Conservation (phyloP, 441 rosid genomes). For the Jatropha multifida region DNA sequence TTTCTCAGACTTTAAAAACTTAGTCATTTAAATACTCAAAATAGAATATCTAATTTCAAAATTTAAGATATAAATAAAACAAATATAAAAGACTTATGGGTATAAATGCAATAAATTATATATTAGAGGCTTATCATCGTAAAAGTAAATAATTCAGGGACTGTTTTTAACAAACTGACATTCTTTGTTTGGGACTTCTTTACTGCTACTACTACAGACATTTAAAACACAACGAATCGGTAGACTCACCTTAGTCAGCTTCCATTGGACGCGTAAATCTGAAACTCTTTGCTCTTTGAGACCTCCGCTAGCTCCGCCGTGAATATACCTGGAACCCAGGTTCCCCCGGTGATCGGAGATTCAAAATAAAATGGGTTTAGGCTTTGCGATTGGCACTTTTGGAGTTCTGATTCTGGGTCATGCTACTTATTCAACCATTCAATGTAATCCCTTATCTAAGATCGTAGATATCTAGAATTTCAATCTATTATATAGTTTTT, state of each 20-base stretch:
- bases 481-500: not conserved
- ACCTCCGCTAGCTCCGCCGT: not conserved
- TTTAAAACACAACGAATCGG: not conserved
- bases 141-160: too few relatives aligned
- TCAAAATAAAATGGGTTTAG: conserved; percentile 53
- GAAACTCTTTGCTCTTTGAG: not conserved
- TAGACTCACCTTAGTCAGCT: not conserved
- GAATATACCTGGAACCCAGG: not conserved
- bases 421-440: conserved; percentile 87
- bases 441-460: conserved; percentile 40
- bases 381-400: conserved; percentile 59
- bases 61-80: too few relatives aligned
- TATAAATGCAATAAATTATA: too few relatives aligned
- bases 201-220: too few relatives aligned
- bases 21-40: too few relatives aligned
- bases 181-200: too few relatives aligned
- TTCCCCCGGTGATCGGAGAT: conserved; percentile 29
- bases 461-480: conserved; percentile 7
- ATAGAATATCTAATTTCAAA: too few relatives aligned
- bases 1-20: too few relatives aligned
- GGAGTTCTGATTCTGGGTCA: conserved; percentile 73
- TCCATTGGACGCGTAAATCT: conserved; percentile 2
- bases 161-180: too few relatives aligned
- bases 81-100: too few relatives aligned
- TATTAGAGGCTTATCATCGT: too few relatives aligned